Evolutionary conservation across 371 early-diverging fungal species (phyloP).

Genomic region (Mucor irregularis): DNA sequence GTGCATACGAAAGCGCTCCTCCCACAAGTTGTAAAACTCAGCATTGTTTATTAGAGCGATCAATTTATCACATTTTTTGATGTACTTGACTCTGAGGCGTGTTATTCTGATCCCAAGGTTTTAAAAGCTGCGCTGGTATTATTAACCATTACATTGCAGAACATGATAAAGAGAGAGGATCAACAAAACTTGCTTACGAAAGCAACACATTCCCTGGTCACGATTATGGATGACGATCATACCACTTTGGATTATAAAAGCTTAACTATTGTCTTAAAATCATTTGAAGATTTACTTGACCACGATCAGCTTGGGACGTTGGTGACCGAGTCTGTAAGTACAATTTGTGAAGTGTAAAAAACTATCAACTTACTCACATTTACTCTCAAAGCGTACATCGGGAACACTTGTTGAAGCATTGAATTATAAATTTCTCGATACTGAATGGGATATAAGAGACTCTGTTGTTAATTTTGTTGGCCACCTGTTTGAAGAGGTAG

Average conservation of each 20-base stretch:
- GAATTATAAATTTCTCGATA: constrained; percentile 46
- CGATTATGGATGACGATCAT: constrained; percentile 32
- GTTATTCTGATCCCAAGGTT: constrained; percentile 48
- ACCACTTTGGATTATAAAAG: constrained; percentile 34
- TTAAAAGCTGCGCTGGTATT: constrained; percentile 44
- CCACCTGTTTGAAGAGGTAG: constrained; percentile 36
- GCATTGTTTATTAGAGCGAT: too few species aligned
- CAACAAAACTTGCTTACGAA: constrained; percentile 14
- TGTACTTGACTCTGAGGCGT: constrained; percentile 27
- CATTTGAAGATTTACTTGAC: constrained; percentile 43
- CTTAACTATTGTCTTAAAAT: constrained; percentile 39
- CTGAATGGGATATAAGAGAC: constrained; percentile 64
- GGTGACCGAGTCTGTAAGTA: constrained; percentile 10
- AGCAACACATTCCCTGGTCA: constrained; percentile 35
- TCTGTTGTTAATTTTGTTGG: constrained; percentile 57
- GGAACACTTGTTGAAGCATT: constrained; percentile 37
- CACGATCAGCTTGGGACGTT: constrained; percentile 23
- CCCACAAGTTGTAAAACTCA: too few species aligned
- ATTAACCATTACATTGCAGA: constrained; percentile 28
- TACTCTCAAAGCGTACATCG: neutral
- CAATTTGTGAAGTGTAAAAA: constrained; percentile 11
- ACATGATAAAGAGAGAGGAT: neutral
- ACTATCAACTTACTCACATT: constrained; percentile 2
- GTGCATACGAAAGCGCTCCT: neutral
- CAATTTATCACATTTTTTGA: constrained; percentile 24